Evolutionary conservation across 306 rosid species (phyloP).

Genomic region (Coriaria nepalensis): DNA sequence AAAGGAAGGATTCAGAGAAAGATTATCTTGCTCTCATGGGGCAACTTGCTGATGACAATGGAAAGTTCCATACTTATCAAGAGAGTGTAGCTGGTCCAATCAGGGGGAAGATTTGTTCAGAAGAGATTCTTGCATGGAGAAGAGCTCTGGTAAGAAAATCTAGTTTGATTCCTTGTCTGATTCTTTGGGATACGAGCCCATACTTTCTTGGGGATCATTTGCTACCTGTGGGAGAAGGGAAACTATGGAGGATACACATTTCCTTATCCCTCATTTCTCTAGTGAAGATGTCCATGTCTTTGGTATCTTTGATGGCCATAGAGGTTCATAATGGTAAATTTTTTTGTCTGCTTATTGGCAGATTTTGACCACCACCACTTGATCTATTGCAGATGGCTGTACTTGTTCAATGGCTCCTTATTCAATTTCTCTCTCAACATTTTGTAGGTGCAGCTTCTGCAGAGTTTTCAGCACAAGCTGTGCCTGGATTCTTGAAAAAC

Average conservation of each 20-base stretch:
- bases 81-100: constrained; percentile 59
- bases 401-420: constrained; percentile 1
- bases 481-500: constrained; percentile 60
- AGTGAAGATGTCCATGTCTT: constrained; percentile 52
- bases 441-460: constrained; percentile 89
- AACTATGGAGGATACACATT: constrained; percentile 90
- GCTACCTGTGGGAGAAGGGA: constrained; percentile 92
- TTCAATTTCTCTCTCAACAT: constrained; percentile 3
- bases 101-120: constrained; percentile 44
- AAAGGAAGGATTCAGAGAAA: constrained; percentile 19
- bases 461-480: constrained; percentile 66
- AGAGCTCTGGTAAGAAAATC: constrained; percentile 18
- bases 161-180: constrained; percentile 31
- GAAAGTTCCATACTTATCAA: constrained; percentile 24
- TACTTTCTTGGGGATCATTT: constrained; percentile 80
- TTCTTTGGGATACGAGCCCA: constrained; percentile 37
- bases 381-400: background rate
- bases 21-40: constrained; percentile 14
- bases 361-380: too few relatives aligned
- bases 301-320: constrained; percentile 90
- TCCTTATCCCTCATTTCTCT: constrained; percentile 49
- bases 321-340: constrained; percentile 39
- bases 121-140: constrained; percentile 24
- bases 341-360: background rate
- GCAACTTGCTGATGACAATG: constrained; percentile 21